phyloP scores from a whole-genome alignment of 257 asterid species.

The Jasminum sambac region DNA sequence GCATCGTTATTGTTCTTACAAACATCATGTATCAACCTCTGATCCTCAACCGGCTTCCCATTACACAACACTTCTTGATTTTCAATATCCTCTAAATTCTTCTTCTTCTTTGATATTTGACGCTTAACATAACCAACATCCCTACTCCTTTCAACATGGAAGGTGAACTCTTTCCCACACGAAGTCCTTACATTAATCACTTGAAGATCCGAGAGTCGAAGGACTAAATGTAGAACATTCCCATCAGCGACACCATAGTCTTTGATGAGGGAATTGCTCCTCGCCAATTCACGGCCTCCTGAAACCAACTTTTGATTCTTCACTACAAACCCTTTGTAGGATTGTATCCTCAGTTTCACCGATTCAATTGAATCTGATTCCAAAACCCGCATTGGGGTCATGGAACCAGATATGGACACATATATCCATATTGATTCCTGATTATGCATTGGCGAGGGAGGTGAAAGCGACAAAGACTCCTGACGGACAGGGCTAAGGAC shows the following conservation, averaged over 20 bases:
- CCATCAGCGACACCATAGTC: conserved; percentile 84
- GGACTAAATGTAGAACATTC: conserved; percentile 73
- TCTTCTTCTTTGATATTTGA: conserved; percentile 51
- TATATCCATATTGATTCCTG: conserved; percentile 57
- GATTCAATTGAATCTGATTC: conserved; percentile 76
- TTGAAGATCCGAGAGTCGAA: conserved; percentile 74
- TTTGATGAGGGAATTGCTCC: conserved; percentile 69
- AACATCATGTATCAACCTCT: conserved; percentile 67
- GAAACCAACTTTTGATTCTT: conserved; percentile 77
- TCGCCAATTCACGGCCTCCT: conserved; percentile 75
- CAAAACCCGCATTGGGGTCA: conserved; percentile 72
- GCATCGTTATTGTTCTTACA: conserved; percentile 59
- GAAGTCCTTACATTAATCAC: conserved; percentile 61
- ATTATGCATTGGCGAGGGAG: conserved; percentile 42
- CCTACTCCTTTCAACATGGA: conserved; percentile 64
- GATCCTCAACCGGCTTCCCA: conserved; percentile 75
- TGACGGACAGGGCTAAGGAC: conserved; percentile 50
- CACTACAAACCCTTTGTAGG: conserved; percentile 65
- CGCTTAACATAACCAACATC: conserved; percentile 76
- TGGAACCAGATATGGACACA: conserved; percentile 67
- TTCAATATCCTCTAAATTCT: conserved; percentile 38
- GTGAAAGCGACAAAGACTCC: conserved; percentile 44
- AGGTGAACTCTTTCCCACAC: conserved; percentile 73
- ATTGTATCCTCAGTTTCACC: conserved; percentile 68
- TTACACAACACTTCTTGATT: conserved; percentile 74